phyloP scores from a whole-genome alignment of 345 rosid species.

The Acer negundo region DNA sequence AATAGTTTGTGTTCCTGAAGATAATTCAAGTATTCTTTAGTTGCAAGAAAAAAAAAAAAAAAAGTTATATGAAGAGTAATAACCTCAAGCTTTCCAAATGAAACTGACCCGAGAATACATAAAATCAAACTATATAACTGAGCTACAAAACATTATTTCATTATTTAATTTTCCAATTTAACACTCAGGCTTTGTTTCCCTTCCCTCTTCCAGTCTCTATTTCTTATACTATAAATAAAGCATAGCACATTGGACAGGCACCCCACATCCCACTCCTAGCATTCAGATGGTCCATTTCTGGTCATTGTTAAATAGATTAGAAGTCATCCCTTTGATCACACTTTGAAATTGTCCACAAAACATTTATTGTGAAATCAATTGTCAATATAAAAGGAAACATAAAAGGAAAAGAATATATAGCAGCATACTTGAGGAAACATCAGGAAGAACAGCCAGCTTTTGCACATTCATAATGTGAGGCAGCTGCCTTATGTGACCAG shows the following conservation, averaged over 20 bases:
- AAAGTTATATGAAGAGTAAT: conserved; percentile 4
- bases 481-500: conserved; percentile 48
- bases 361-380: conserved; percentile 5
- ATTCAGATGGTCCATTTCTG: neutral
- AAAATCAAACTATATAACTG: neutral
- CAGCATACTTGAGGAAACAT: conserved; percentile 57
- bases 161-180: neutral
- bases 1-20: conserved; percentile 60
- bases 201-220: neutral
- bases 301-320: neutral
- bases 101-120: neutral
- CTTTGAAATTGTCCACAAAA: neutral
- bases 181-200: neutral
- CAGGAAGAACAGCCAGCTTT: conserved; percentile 66
- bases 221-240: neutral
- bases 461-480: conserved; percentile 68
- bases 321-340: neutral
- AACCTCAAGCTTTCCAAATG: conserved; percentile 8
- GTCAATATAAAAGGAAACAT: conserved; percentile 2
- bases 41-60: neutral
- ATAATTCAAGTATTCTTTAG: conserved; percentile 23
- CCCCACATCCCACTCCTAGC: neutral
- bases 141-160: neutral
- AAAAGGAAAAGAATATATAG: conserved; percentile 19
- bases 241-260: neutral